Conservation (phyloP, 116 monocot genomes). For the Posidonia oceanica region DNA sequence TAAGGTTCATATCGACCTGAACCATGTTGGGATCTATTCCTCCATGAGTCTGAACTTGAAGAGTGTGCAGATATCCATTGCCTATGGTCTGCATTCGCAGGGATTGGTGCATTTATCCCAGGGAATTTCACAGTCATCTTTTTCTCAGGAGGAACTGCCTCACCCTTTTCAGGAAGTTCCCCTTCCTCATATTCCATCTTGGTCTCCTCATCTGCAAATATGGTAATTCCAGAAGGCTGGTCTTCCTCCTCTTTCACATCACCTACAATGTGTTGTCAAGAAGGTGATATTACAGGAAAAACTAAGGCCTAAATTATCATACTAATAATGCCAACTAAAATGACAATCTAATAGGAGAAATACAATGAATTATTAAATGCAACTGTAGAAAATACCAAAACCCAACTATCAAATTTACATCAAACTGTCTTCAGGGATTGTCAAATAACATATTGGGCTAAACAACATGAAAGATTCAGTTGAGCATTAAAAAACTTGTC, state of each 20-base stretch:
- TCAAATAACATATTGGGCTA: too few species aligned
- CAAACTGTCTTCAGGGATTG: neutral
- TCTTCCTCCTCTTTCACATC: slow-evolving; percentile 43
- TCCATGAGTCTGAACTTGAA: slow-evolving; percentile 6
- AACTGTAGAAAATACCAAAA: too few species aligned
- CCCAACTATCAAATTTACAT: neutral
- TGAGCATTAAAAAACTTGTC: too few species aligned
- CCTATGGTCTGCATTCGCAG: slow-evolving; percentile 54
- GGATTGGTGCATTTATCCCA: slow-evolving; percentile 80
- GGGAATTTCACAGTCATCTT: slow-evolving; percentile 70
- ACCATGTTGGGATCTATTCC: slow-evolving; percentile 2
- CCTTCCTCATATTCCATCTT: slow-evolving; percentile 71
- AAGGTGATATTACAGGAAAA: too few species aligned
- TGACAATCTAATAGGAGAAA: too few species aligned
- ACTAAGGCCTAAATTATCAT: too few species aligned
- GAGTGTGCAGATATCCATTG: slow-evolving; percentile 24
- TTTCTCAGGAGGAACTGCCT: slow-evolving; percentile 29
- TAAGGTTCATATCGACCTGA: slow-evolving; percentile 5
- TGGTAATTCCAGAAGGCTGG: slow-evolving; percentile 75
- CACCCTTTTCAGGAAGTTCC: slow-evolving; percentile 33
- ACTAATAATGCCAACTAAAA: too few species aligned
- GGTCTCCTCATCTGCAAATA: slow-evolving; percentile 50
- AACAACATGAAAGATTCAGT: too few species aligned
- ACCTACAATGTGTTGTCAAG: too few species aligned
- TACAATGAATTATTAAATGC: too few species aligned